These are phyloP conservation scores for Syzygium aqueum DNA, from an alignment of 345 rosid genomes.

Conservation along the genomic window DNA sequence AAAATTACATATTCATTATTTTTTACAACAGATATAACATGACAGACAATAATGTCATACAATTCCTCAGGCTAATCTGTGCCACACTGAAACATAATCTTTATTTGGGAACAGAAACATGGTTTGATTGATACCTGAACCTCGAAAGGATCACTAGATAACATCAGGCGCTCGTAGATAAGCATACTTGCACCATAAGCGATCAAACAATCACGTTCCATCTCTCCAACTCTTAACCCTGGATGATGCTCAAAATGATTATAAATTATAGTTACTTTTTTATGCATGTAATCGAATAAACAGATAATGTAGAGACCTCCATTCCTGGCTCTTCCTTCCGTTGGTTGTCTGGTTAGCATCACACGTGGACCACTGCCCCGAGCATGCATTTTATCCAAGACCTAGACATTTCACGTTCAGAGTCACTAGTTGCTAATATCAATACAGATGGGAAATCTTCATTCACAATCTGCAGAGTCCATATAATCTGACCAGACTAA, in stretches of 20 bases:
- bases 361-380: constrained; percentile 90
- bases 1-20: not conserved
- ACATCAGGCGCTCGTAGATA: constrained; percentile 78
- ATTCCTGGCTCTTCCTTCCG: constrained; percentile 94
- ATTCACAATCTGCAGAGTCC: not conserved
- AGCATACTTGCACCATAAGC: constrained; percentile 97
- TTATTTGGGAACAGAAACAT: not conserved
- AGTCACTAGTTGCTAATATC: not conserved
- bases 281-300: not conserved
- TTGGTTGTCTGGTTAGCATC: constrained; percentile 90
- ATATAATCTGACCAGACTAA: not conserved
- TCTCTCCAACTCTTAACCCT: constrained; percentile 97
- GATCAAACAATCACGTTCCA: constrained; percentile 94
- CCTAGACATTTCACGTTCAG: constrained; percentile 25
- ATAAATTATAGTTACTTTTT: not conserved
- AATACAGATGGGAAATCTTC: not conserved
- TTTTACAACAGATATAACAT: not conserved
- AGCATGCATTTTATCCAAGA: constrained; percentile 91
- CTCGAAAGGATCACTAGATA: constrained; percentile 95
- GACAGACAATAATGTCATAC: not conserved
- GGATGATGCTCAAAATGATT: not conserved
- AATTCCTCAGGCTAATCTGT: not conserved
- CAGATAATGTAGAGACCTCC: constrained; percentile 50
- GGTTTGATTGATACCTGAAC: constrained; percentile 49
- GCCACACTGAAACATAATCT: not conserved